Conservation (phyloP, 2,329 filamentous ascomycete species). For the Stagonosporopsis tanaceti region DNA sequence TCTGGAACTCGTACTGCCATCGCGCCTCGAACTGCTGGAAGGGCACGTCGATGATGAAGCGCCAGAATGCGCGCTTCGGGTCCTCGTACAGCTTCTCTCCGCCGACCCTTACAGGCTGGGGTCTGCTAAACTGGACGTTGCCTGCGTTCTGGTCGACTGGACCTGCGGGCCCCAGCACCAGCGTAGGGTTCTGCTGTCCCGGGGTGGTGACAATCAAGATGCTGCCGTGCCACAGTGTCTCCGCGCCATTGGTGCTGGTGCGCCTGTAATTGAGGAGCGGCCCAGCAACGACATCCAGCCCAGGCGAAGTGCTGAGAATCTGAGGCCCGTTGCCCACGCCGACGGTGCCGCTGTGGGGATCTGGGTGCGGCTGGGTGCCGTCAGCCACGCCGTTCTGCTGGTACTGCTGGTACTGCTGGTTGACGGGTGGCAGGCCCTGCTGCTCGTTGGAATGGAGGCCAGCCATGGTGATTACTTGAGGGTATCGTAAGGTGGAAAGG, state of each 20-base stretch:
- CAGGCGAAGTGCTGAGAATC: constrained; percentile 50
- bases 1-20: constrained; percentile 80
- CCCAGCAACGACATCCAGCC: constrained; percentile 70
- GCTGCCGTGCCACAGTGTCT: constrained; percentile 78
- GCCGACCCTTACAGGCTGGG: constrained; percentile 46
- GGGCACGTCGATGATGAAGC: constrained; percentile 66
- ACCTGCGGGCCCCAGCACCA: constrained; percentile 65
- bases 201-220: constrained; percentile 83
- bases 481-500: not conserved
- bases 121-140: constrained; percentile 35
- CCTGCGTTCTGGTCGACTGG: constrained; percentile 33
- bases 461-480: constrained; percentile 6
- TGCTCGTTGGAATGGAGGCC: constrained; percentile 17
- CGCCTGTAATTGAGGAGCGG: constrained; percentile 80
- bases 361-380: constrained; percentile 19
- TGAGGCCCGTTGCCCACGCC: constrained; percentile 56
- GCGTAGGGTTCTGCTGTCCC: constrained; percentile 67
- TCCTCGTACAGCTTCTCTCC: constrained; percentile 69
- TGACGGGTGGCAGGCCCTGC: constrained; percentile 1
- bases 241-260: constrained; percentile 65
- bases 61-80: constrained; percentile 65
- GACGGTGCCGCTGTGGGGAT: constrained; percentile 34
- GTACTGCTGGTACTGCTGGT: not conserved
- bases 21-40: constrained; percentile 75
- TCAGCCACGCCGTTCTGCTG: constrained; percentile 9